Percentiles rank a stretch among this genome's conserved stretches.
Evolutionary conservation across 2,329 filamentous ascomycete species (phyloP).

Genomic region (Fusarium sp.): DNA sequence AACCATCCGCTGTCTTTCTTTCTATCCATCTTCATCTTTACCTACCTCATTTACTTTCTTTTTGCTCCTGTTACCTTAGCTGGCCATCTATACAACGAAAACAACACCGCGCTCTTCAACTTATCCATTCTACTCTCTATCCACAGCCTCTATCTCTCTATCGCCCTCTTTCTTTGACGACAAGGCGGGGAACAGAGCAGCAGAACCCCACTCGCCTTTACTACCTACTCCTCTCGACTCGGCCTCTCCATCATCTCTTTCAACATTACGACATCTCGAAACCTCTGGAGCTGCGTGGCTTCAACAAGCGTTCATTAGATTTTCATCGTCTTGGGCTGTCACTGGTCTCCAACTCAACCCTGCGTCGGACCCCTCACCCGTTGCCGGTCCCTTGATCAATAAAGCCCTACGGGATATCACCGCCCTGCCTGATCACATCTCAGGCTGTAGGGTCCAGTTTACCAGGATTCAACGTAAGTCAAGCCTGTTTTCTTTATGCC

Average conservation of each 20-base stretch:
- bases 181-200: conserved; percentile 39
- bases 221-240: conserved; percentile 35
- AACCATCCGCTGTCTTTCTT: conserved; percentile 11
- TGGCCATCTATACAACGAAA: conserved; percentile 5
- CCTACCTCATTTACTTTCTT: conserved; percentile 16
- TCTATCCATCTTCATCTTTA: conserved; percentile 16
- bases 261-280: conserved; percentile 24
- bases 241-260: conserved; percentile 30
- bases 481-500: conserved; percentile 24
- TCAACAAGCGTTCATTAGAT: background rate
- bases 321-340: conserved; percentile 1
- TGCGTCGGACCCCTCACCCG: conserved; percentile 6
- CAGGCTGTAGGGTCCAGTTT: conserved; percentile 25
- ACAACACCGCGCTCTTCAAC: conserved; percentile 9
- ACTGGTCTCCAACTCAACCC: conserved; percentile 9
- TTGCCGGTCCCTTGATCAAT: conserved; percentile 13
- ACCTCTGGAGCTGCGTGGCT: conserved; percentile 12
- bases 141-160: conserved; percentile 6
- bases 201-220: conserved; percentile 39
- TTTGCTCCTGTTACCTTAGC: conserved; percentile 7
- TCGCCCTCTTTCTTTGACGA: conserved; percentile 20
- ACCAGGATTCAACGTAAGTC: conserved; percentile 38
- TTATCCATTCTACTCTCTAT: conserved; percentile 14
- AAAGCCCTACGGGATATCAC: conserved; percentile 26
- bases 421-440: conserved; percentile 31